Evolutionary conservation across 108 stramenopile genomes (phyloP), one percentile per base, ranked within the genome.

Genomic region (Craspedostauros australis): DNA sequence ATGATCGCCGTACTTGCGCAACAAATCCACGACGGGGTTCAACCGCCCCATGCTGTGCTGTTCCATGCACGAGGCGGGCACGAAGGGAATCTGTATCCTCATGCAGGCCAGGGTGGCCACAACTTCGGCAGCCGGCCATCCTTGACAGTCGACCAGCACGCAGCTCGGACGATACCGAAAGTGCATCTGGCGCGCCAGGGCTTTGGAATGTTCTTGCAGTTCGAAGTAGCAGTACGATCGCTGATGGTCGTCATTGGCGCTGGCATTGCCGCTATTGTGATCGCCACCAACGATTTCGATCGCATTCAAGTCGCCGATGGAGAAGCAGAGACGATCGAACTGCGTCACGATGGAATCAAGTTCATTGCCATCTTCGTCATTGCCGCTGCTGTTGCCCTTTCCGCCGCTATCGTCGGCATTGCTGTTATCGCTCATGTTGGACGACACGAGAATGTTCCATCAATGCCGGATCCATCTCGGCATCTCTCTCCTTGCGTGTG

Each of bases 101-200:
- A 72, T 72, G 25, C 71, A 72, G 2, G 71, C 64, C 46, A 72
- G 36, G 19, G 54, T 60, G 3, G 54, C 50, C 16, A 72, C 64
- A 11, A 47, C 54, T 60, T 72, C 71, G 5, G 71, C 64, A 12
- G 32, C 46, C 3, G 46, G 39, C 28, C 22, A 34, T 33, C 38
- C 43, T 15, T 58, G 50, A 50, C 64, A 73, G 41, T 73, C 72
- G n/a, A 73, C 20, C 36, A 73, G 46, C 4, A 73, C 66, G 29
- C 43, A 62, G 42, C 46, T 45, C 9, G 72, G 72, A 25, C 61
- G 60, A 40, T 45, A 67, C 14, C 72, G 60, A 42, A 57, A 40
- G 34, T 48, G 50, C 27, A 73, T 39, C 37, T 73, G 72, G 33
- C 14, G 4, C 2, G 72, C 66, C 42, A 67, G 18, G 4, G 50